Percentiles rank a stretch among this genome's conserved stretches.
Conservation (phyloP, 176 grass and related monocot species). For the Thalia dealbata region DNA sequence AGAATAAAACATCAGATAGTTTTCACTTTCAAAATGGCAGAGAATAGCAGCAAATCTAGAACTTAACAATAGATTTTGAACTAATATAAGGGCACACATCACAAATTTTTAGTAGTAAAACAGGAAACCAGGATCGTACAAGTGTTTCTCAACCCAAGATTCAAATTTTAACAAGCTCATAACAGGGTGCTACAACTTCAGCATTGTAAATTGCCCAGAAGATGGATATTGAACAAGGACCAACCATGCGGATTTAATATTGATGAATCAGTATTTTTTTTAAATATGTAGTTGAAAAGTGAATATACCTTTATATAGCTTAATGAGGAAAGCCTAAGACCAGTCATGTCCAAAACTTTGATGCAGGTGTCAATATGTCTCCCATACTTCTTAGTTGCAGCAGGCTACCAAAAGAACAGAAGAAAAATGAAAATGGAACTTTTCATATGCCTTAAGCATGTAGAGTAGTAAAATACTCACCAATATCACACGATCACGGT, state of each 20-base stretch:
- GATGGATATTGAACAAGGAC: no score
- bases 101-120: not conserved
- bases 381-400: constrained; percentile 51
- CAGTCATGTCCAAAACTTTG: constrained; percentile 96
- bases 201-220: no score
- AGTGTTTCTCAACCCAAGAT: no score
- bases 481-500: constrained; percentile 71
- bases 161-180: no score
- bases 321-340: constrained; percentile 79
- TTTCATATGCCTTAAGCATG: not conserved
- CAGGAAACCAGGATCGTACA: not conserved
- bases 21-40: not conserved
- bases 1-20: not conserved
- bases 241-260: no score
- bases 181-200: no score
- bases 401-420: constrained; percentile 39
- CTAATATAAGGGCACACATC: not conserved
- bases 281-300: not conserved
- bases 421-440: not conserved
- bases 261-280: no score
- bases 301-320: constrained; percentile 81
- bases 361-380: constrained; percentile 63
- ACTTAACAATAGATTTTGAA: not conserved
- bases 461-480: constrained; percentile 25
- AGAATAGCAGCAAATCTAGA: not conserved